Percentiles rank a stretch among this genome's conserved stretches.
Conservation (phyloP, 139 green algal genomes). For the Chlamydomonas sphaeroides region DNA sequence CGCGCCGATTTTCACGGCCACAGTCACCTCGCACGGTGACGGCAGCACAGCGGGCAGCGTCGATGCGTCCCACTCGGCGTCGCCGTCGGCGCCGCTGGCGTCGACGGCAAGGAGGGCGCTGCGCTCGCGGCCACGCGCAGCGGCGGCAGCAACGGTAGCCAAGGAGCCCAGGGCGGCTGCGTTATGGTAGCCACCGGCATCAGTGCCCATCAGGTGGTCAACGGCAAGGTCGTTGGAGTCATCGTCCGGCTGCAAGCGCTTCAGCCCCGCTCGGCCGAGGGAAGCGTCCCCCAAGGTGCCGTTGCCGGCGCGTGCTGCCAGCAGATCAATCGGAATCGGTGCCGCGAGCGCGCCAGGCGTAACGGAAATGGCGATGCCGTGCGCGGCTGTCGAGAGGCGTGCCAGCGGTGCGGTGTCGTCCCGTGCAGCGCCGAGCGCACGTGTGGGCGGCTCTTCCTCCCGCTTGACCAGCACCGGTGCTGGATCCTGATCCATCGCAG, state of each 20-base stretch:
- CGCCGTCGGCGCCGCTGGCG: neutral
- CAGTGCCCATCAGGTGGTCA: neutral
- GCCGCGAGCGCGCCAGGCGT: neutral
- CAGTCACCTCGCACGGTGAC: slow-evolving; percentile 12
- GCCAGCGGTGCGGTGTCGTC: no score
- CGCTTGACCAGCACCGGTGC: no score
- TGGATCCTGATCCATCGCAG: no score
- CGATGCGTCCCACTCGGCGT: neutral
- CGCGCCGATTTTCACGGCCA: slow-evolving; percentile 11
- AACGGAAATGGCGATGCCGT: neutral
- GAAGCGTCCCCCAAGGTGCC: no score
- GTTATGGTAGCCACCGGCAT: no score
- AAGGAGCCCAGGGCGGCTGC: no score
- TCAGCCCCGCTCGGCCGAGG: no score
- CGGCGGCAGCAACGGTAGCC: no score
- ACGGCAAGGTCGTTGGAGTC: neutral
- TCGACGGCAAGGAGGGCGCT: neutral
- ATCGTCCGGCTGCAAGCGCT: neutral
- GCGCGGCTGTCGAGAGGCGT: neutral
- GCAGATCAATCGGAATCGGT: neutral
- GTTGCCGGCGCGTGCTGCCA: neutral
- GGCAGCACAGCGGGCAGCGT: neutral
- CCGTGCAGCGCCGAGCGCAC: no score
- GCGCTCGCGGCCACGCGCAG: no score
- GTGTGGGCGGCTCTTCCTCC: no score